A percentile compares a stretch with the other conserved stretches of the same genome.
These are phyloP conservation scores for Orbilia brochopaga DNA, from an alignment of 2,329 filamentous ascomycete genomes.

Conservation along the genomic window DNA sequence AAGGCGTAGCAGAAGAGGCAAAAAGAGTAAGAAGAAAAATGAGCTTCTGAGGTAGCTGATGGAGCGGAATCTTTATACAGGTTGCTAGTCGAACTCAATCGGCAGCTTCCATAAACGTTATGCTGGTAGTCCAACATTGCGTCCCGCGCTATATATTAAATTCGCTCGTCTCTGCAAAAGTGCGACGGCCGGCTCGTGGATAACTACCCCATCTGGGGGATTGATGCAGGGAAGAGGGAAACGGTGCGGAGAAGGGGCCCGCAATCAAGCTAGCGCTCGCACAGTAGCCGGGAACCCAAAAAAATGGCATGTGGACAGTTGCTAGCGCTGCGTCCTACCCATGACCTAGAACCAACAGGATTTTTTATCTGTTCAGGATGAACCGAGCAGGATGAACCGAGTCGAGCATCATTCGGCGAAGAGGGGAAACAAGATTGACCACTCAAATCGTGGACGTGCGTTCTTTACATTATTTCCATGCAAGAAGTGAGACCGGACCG, in stretches of 20 bases:
- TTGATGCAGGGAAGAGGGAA: slow-evolving; percentile 18
- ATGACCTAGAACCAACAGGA: slow-evolving; percentile 32
- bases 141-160: slow-evolving; percentile 47
- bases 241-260: slow-evolving; percentile 46
- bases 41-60: not conserved
- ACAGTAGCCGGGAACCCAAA: slow-evolving; percentile 37
- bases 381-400: not conserved
- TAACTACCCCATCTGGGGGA: slow-evolving; percentile 49
- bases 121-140: slow-evolving; percentile 13
- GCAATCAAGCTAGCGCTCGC: slow-evolving; percentile 32
- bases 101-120: slow-evolving; percentile 26
- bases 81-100: not conserved
- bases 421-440: not conserved
- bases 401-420: not conserved
- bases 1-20: not conserved
- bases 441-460: not conserved
- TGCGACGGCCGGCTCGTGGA: slow-evolving; percentile 27
- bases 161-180: slow-evolving; percentile 38
- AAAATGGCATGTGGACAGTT: slow-evolving; percentile 34
- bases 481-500: slow-evolving; percentile 6
- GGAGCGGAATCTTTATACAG: not conserved
- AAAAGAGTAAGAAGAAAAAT: not conserved
- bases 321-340: slow-evolving; percentile 24
- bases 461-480: not conserved
- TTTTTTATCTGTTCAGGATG: slow-evolving; percentile 6